Percentiles rank a stretch among this genome's conserved stretches.
Conservation (phyloP, 78 protist genomes). For the Protostelium mycophagum region DNA sequence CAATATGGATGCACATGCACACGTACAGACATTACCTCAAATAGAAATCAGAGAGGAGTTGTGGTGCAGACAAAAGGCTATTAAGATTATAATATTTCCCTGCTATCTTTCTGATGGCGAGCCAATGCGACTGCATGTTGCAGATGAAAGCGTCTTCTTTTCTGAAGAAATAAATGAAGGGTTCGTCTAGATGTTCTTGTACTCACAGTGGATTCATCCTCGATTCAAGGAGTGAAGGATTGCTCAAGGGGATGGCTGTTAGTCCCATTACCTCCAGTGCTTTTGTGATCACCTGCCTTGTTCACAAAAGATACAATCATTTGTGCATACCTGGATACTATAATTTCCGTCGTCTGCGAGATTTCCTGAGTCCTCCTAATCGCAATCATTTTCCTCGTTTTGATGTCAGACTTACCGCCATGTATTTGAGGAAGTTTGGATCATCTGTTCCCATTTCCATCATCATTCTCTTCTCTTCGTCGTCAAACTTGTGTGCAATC, state of each 20-base stretch:
- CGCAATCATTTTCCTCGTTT: not conserved
- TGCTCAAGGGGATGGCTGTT: constrained; percentile 9
- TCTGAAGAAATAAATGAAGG: not conserved
- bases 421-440: constrained; percentile 31
- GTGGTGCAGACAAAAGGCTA: constrained; percentile 23
- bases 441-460: constrained; percentile 27
- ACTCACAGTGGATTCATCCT: constrained; percentile 17
- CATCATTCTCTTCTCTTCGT: constrained; percentile 40
- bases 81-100: constrained; percentile 42
- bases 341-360: constrained; percentile 57
- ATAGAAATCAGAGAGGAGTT: constrained; percentile 17
- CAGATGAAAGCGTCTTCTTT: constrained; percentile 33
- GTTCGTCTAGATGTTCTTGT: not conserved
- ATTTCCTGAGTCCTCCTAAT: constrained; percentile 42
- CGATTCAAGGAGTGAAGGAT: constrained; percentile 1
- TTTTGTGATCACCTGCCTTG: constrained; percentile 36
- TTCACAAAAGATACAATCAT: no score
- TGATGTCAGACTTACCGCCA: constrained; percentile 26
- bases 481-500: constrained; percentile 50
- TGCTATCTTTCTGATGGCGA: constrained; percentile 38
- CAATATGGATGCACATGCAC: not conserved
- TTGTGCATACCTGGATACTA: constrained; percentile 18
- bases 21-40: not conserved
- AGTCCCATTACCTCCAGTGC: constrained; percentile 24
- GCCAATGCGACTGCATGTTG: constrained; percentile 50